Conservation (phyloP, 1,139 yeast genomes). For the Candida tetrigidarum region DNA sequence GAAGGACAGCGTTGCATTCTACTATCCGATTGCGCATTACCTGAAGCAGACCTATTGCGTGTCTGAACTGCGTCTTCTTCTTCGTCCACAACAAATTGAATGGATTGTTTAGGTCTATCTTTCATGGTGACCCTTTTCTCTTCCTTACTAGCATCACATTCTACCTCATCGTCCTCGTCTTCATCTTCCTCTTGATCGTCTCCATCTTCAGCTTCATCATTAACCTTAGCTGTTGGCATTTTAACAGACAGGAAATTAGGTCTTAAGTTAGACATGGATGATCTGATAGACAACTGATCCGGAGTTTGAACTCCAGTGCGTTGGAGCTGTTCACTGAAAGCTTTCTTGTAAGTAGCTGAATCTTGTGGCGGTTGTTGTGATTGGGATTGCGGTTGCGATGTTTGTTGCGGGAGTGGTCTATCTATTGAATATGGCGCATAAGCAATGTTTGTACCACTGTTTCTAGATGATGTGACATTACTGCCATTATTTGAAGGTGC, state of each 20-base stretch:
- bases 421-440: background rate
- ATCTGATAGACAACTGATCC: slow-evolving; percentile 34
- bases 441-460: slow-evolving; percentile 4
- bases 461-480: background rate
- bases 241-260: slow-evolving; percentile 83
- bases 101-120: slow-evolving; percentile 15
- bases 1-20: background rate
- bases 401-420: no score
- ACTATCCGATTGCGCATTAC: background rate
- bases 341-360: slow-evolving; percentile 7
- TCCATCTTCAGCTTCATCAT: slow-evolving; percentile 57
- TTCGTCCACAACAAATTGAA: slow-evolving; percentile 14
- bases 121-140: slow-evolving; percentile 14
- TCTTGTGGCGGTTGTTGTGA: slow-evolving; percentile 8
- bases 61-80: background rate
- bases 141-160: slow-evolving; percentile 3
- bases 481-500: slow-evolving; percentile 1
- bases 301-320: slow-evolving; percentile 15
- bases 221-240: slow-evolving; percentile 71
- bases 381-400: no score
- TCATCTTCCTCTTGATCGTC: slow-evolving; percentile 26
- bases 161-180: slow-evolving; percentile 20
- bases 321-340: slow-evolving; percentile 10
- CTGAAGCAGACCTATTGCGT: background rate
- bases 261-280: slow-evolving; percentile 43